These are phyloP conservation scores for Oidiodendron maius DNA, from an alignment of 495 filamentous ascomycete species.

Conservation along the genomic window DNA sequence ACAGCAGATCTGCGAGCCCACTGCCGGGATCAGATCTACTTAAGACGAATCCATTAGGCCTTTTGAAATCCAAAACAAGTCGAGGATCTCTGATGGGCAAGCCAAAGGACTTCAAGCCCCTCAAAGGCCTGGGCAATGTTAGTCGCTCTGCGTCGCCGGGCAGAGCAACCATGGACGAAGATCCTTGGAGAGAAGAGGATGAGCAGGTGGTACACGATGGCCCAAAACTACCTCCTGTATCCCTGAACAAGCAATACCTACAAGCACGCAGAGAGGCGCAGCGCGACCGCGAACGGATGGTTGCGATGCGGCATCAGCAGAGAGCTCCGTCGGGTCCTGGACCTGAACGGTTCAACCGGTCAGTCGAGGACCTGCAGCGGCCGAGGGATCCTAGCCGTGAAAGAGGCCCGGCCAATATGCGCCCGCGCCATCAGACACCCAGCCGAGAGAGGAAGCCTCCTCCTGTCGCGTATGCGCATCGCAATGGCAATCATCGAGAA, in stretches of 20 bases:
- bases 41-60: conserved; percentile 53
- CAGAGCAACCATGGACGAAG: conserved; percentile 28
- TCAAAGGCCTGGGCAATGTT: conserved; percentile 68
- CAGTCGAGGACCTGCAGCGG: conserved; percentile 20
- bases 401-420: conserved; percentile 22
- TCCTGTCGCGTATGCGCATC: conserved; percentile 33
- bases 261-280: conserved; percentile 48
- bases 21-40: conserved; percentile 25
- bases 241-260: conserved; percentile 35
- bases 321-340: conserved; percentile 6
- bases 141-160: conserved; percentile 46
- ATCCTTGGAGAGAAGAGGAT: conserved; percentile 41
- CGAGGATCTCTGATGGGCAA: conserved; percentile 49
- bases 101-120: conserved; percentile 50
- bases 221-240: conserved; percentile 15
- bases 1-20: conserved; percentile 51
- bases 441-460: conserved; percentile 39
- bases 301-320: conserved; percentile 17
- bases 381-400: conserved; percentile 19
- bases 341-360: conserved; percentile 19
- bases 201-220: conserved; percentile 31
- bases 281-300: conserved; percentile 37
- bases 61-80: conserved; percentile 63
- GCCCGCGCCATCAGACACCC: conserved; percentile 26
- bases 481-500: conserved; percentile 33